A percentile compares a stretch with the other conserved stretches of the same genome.
These are phyloP conservation scores for Mycena belliarum DNA, from an alignment of 768 basidiomycete species.

Conservation along the genomic window DNA sequence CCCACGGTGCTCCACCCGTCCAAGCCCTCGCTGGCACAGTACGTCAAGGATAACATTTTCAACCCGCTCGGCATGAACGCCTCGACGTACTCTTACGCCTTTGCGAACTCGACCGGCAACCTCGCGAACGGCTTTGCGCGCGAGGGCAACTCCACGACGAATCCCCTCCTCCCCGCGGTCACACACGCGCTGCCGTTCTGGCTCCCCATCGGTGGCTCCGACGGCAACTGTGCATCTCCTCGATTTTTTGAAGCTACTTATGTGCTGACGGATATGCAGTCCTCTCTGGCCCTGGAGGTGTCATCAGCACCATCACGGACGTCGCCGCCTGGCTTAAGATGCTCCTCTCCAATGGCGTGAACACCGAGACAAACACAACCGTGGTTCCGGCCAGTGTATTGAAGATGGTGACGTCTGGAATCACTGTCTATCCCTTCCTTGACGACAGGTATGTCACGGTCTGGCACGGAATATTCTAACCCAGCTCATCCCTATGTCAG, in stretches of 20 bases:
- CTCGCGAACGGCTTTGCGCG: constrained; percentile 31
- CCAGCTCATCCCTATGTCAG: background rate
- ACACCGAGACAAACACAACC: constrained; percentile 26
- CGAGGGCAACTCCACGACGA: constrained; percentile 14
- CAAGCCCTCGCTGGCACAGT: constrained; percentile 28
- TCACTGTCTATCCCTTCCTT: constrained; percentile 22
- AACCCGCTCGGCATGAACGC: constrained; percentile 29
- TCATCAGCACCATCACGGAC: constrained; percentile 29
- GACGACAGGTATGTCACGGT: background rate
- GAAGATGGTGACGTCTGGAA: constrained; percentile 25
- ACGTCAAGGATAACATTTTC: constrained; percentile 34
- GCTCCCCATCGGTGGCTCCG: constrained; percentile 24
- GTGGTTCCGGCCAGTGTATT: constrained; percentile 30
- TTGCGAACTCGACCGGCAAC: constrained; percentile 28
- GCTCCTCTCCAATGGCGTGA: constrained; percentile 26
- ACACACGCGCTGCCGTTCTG: constrained; percentile 20
- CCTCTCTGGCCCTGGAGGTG: constrained; percentile 31
- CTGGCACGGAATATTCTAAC: background rate
- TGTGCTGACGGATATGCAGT: constrained; percentile 12
- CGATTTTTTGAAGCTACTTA: too few relatives aligned
- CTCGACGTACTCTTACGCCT: constrained; percentile 32
- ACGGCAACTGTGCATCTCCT: constrained; percentile 30
- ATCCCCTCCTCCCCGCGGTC: constrained; percentile 14
- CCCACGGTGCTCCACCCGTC: constrained; percentile 29
- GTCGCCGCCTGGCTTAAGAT: constrained; percentile 30